Evolutionary conservation across 495 filamentous ascomycete species (phyloP).

Genomic region (Xylaria curta): DNA sequence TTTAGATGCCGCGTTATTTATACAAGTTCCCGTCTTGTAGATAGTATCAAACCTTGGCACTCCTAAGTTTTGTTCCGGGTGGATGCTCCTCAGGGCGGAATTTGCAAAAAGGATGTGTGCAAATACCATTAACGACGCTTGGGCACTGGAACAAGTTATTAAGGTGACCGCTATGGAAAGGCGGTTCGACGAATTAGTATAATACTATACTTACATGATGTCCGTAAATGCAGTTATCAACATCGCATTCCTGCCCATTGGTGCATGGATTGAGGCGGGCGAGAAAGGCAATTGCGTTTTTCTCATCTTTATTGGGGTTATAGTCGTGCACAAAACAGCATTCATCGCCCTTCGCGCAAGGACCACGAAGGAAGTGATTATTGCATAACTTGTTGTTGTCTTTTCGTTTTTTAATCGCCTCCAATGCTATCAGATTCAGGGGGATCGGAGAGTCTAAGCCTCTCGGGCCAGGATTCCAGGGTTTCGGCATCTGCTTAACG

Average conservation of each 20-base stretch:
- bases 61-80: slow-evolving; percentile 53
- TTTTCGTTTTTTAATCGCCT: slow-evolving; percentile 75
- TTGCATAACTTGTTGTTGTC: slow-evolving; percentile 84
- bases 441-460: slow-evolving; percentile 57
- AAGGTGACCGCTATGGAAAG: neutral
- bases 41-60: slow-evolving; percentile 34
- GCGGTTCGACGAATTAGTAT: neutral
- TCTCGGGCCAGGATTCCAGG: slow-evolving; percentile 60
- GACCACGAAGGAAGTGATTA: slow-evolving; percentile 77
- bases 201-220: slow-evolving; percentile 58
- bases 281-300: slow-evolving; percentile 70
- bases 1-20: slow-evolving; percentile 13
- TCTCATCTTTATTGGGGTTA: slow-evolving; percentile 70
- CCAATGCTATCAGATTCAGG: slow-evolving; percentile 65
- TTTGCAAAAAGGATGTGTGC: slow-evolving; percentile 53
- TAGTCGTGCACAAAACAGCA: slow-evolving; percentile 81
- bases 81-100: slow-evolving; percentile 57
- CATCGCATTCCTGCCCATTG: slow-evolving; percentile 74
- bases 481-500: slow-evolving; percentile 23
- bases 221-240: slow-evolving; percentile 82
- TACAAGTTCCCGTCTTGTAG: slow-evolving; percentile 2
- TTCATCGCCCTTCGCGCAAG: slow-evolving; percentile 72
- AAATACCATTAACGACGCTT: slow-evolving; percentile 48
- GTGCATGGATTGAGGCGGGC: slow-evolving; percentile 81
- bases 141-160: slow-evolving; percentile 42